Evolutionary conservation across 108 stramenopile genomes (phyloP).

Genomic region (Cyclotella atomus): DNA sequence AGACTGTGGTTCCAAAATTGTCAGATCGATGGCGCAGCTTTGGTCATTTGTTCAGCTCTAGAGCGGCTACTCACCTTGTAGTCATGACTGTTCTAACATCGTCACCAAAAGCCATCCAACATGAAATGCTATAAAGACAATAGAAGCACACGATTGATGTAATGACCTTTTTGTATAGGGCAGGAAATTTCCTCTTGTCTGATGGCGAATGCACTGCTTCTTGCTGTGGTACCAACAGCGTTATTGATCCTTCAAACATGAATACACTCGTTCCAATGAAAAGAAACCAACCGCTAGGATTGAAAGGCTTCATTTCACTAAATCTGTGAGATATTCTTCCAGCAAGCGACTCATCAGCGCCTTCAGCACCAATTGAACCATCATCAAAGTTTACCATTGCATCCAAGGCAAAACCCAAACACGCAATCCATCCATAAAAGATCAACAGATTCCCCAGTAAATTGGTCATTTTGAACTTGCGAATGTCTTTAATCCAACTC

Average conservation of each 20-base stretch:
- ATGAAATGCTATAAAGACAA: constrained; percentile 57
- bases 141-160: constrained; percentile 70
- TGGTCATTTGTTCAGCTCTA: no score
- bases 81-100: constrained; percentile 69
- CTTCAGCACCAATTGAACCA: not conserved
- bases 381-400: constrained; percentile 13
- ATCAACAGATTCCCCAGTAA: constrained; percentile 70
- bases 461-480: constrained; percentile 68
- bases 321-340: constrained; percentile 16
- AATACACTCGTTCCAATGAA: constrained; percentile 71
- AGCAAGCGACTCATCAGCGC: constrained; percentile 8
- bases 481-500: constrained; percentile 72
- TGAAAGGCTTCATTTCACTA: constrained; percentile 28
- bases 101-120: constrained; percentile 73
- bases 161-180: constrained; percentile 57
- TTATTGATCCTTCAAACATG: constrained; percentile 72
- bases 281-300: constrained; percentile 60
- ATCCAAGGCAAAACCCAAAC: constrained; percentile 57
- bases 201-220: constrained; percentile 59
- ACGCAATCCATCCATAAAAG: constrained; percentile 61
- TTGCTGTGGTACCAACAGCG: constrained; percentile 74
- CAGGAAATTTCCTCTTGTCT: constrained; percentile 61
- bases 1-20: no score
- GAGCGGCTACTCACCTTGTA: constrained; percentile 20
- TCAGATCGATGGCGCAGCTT: no score